These are phyloP conservation scores for Daldinia decipiens DNA, from an alignment of 495 filamentous ascomycete genomes.

Conservation along the genomic window DNA sequence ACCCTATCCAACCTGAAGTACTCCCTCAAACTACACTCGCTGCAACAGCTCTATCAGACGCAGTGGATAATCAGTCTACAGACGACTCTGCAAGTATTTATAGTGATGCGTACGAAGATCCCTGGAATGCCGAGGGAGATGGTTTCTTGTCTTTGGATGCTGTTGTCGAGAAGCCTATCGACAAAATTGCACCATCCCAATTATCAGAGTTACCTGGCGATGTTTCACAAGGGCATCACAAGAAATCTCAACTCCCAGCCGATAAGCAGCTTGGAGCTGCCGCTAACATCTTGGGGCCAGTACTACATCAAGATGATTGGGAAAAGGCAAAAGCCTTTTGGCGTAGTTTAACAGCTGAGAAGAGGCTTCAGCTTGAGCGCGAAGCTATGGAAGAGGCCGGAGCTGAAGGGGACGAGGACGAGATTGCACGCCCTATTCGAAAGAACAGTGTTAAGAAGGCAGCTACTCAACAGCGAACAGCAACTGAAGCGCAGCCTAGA, in stretches of 20 bases:
- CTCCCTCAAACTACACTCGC: constrained; percentile 42
- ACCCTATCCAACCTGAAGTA: constrained; percentile 20
- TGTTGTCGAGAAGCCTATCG: constrained; percentile 71
- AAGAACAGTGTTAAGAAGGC: constrained; percentile 39
- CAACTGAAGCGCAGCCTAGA: constrained; percentile 9
- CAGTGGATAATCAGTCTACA: constrained; percentile 15
- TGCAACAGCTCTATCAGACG: constrained; percentile 24
- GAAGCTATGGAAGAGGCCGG: constrained; percentile 63
- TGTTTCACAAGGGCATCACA: constrained; percentile 1
- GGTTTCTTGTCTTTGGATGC: constrained; percentile 88
- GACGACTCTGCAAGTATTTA: constrained; percentile 70
- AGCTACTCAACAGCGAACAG: constrained; percentile 26
- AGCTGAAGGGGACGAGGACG: constrained; percentile 56
- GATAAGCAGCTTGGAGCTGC: constrained; percentile 8
- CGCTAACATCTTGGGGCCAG: background rate
- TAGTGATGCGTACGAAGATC: constrained; percentile 87
- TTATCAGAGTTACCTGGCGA: constrained; percentile 10
- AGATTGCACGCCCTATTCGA: constrained; percentile 43
- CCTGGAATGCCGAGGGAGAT: constrained; percentile 72
- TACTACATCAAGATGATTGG: constrained; percentile 60
- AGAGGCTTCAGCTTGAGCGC: constrained; percentile 65
- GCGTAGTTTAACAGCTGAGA: constrained; percentile 68
- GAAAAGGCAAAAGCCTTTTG: constrained; percentile 70
- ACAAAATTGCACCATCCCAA: constrained; percentile 23
- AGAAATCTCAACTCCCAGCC: background rate